Conservation (phyloP, 2,329 filamentous ascomycete genomes). For the Ascomycota sp. region DNA sequence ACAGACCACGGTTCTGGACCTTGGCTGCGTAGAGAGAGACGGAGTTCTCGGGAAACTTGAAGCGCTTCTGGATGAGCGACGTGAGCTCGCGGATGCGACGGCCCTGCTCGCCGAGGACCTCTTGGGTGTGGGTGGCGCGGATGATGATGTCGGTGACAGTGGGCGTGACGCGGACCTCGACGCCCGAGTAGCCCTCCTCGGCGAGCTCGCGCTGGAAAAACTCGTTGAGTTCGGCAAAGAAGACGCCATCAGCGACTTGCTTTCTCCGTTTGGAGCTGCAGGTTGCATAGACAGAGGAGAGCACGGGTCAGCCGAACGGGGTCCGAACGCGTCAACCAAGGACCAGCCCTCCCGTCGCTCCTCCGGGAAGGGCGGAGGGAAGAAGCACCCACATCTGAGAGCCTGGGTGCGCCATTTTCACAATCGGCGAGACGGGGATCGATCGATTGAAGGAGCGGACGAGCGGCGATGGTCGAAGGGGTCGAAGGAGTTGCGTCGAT, state of each 20-base stretch:
- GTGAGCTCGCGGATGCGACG: constrained; percentile 99
- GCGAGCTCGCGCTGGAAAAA: constrained; percentile 99
- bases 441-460: constrained; percentile 10
- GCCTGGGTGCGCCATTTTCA: constrained; percentile 41
- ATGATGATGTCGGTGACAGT: constrained; percentile 99
- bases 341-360: too few relatives aligned
- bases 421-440: constrained; percentile 8
- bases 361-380: too few relatives aligned
- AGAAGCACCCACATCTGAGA: constrained; percentile 36
- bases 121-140: constrained; percentile 99
- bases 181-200: constrained; percentile 99
- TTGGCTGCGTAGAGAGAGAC: constrained; percentile 99
- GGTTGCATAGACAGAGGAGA: not conserved
- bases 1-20: constrained; percentile 99
- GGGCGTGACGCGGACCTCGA: constrained; percentile 98
- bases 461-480: constrained; percentile 2
- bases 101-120: constrained; percentile 98
- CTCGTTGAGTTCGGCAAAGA: constrained; percentile 99
- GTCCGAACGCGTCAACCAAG: too few relatives aligned
- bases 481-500: constrained; percentile 1
- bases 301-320: not conserved
- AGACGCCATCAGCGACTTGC: constrained; percentile 96
- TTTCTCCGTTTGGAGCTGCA: constrained; percentile 85
- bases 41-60: constrained; percentile 99
- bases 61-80: constrained; percentile 99